A percentile compares a stretch with the other conserved stretches of the same genome.
Evolutionary conservation across 805 yeast species (phyloP).

Genomic region (Komagataella kurtzmanii): DNA sequence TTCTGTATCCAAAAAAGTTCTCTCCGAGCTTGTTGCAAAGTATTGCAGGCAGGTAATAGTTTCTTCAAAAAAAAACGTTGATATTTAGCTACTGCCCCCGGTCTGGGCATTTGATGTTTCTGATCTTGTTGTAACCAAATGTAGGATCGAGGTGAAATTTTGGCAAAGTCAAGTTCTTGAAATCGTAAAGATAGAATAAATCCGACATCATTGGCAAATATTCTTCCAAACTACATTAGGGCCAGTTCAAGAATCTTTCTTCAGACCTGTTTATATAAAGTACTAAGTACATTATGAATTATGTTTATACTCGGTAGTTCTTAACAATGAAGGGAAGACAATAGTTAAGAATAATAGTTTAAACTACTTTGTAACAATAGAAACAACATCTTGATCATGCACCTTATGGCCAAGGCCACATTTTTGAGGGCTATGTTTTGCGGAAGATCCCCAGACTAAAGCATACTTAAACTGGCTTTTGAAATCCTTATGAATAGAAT

Average conservation of each 20-base stretch:
- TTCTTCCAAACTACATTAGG: too few species aligned
- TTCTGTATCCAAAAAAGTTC: conserved; percentile 54
- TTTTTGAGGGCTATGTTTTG: conserved; percentile 93
- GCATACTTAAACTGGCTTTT: conserved; percentile 90
- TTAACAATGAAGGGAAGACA: not conserved
- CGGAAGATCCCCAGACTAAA: conserved; percentile 89
- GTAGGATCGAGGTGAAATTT: not conserved
- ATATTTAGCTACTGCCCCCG: not conserved
- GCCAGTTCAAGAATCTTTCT: too few species aligned
- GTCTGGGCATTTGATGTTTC: not conserved
- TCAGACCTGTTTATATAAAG: too few species aligned
- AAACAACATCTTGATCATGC: conserved; percentile 89
- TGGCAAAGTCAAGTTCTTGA: too few species aligned
- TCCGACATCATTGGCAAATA: too few species aligned
- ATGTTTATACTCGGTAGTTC: not conserved
- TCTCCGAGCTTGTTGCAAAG: conserved; percentile 24
- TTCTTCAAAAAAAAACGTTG: not conserved
- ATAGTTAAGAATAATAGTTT: not conserved
- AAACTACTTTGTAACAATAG: conserved; percentile 66
- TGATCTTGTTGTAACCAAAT: not conserved
- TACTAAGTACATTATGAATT: too few species aligned
- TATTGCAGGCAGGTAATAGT: not conserved
- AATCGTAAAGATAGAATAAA: too few species aligned
- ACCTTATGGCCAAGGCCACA: conserved; percentile 80
- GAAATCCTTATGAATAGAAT: conserved; percentile 84